Evolutionary conservation across 2,329 filamentous ascomycete species (phyloP).

Genomic region (Colletotrichum sp.): DNA sequence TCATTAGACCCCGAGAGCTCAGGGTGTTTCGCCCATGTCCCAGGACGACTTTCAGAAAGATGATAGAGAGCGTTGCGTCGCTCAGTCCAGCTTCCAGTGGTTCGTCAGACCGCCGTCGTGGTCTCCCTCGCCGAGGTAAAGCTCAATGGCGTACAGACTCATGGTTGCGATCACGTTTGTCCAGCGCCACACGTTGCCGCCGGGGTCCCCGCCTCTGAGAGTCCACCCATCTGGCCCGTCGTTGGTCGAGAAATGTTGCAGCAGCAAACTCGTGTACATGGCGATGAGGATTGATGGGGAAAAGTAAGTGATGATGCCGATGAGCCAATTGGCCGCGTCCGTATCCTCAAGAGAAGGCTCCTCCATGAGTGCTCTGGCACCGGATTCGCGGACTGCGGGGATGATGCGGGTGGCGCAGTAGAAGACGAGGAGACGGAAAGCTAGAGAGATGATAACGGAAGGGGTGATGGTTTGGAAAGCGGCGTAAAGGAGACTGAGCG

Average conservation of each 20-base stretch:
- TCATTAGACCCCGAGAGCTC: conserved; percentile 1
- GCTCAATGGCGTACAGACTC: conserved; percentile 86
- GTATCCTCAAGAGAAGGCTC: conserved; percentile 86
- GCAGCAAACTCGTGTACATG: conserved; percentile 92
- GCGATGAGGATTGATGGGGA: conserved; percentile 93
- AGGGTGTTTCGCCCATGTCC: not conserved
- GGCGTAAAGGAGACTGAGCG: conserved; percentile 84
- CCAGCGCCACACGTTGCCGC: conserved; percentile 92
- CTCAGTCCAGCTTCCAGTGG: conserved; percentile 94
- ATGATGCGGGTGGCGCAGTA: conserved; percentile 97
- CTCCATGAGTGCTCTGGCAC: conserved; percentile 80
- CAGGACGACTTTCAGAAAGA: not conserved
- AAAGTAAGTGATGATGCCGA: conserved; percentile 91
- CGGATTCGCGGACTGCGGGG: conserved; percentile 86
- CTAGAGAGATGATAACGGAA: conserved; percentile 92
- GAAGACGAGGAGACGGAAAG: conserved; percentile 92
- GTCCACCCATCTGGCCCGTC: conserved; percentile 81
- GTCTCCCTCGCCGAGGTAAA: conserved; percentile 85
- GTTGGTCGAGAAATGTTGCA: conserved; percentile 91
- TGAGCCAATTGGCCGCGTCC: conserved; percentile 78
- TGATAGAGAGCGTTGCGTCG: not conserved
- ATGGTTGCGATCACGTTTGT: conserved; percentile 90
- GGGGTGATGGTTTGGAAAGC: conserved; percentile 96
- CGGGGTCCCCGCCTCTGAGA: conserved; percentile 79
- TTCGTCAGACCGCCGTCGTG: conserved; percentile 73